Evolutionary conservation across 1,139 yeast genomes (phyloP), one percentile per base, ranked within the genome.

Genomic region (Williopsis jadinii): DNA sequence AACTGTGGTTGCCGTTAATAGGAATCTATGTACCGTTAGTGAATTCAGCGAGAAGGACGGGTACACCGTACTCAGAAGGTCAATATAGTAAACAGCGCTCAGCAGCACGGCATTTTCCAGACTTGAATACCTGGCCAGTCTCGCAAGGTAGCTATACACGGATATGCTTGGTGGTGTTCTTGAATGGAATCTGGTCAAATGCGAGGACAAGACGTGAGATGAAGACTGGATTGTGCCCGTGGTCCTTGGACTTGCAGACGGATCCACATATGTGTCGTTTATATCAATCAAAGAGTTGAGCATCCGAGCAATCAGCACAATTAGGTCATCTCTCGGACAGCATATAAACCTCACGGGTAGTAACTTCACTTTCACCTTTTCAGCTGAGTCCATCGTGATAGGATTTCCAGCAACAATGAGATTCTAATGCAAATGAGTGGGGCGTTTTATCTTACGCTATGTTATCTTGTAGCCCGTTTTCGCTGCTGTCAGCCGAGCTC

Each of bases 91-190:
- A 31, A 92, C 82, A 14, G 95, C 74, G 1, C 95, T 75, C 40
- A 92, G 66, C 32, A 92, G 66, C 3, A 90, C 84, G 8, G 92
- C 84, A 47, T 85, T 83, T 50, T 88, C 95, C 48, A 90, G 69
- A 39, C 87, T 80, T 49, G 95, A 88, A 63, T 85, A 92, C 54
- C 85, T 84, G 8, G 92, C 74, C 40, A 92, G 68, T 52, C 98
- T 73, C 36, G 80, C 64, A 36, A 92, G 64, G 55, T 92, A 92
- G 43, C 85, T 86, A 47, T 73, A 75, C 8, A 88, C 77, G 2
- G 95, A 82, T 37, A 92, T 92, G 19, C 76, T 75, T 0, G 98
- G 97, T 2, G 97, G 96, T 0, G 94, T 80, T 47, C 97, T 65
- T 5, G 97, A 88, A 60, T 92, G 98, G 59, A 90, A 92, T 50